phyloP scores from a whole-genome alignment of 306 rosid genomes.

The Prunus campanulata region DNA sequence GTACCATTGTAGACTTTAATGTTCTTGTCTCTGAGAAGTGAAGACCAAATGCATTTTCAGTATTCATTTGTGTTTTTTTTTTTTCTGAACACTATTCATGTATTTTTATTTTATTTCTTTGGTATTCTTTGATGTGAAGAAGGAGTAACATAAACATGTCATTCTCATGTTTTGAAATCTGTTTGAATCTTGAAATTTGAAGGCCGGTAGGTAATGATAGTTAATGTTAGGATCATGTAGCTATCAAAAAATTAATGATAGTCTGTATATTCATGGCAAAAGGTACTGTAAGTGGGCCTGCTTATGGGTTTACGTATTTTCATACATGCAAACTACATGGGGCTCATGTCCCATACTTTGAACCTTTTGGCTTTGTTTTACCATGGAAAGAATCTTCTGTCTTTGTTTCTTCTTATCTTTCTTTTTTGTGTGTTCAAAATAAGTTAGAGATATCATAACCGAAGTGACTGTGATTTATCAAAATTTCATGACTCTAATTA shows the following conservation, averaged over 20 bases:
- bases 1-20: not conserved
- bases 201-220: too few species aligned
- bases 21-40: not conserved
- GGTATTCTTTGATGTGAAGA: too few species aligned
- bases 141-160: too few species aligned
- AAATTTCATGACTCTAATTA: slow-evolving; percentile 10
- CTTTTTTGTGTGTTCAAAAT: not conserved
- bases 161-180: too few species aligned
- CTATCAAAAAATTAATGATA: too few species aligned
- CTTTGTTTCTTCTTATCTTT: not conserved
- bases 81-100: not conserved
- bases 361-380: slow-evolving; percentile 15
- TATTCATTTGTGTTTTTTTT: not conserved
- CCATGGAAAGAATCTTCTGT: slow-evolving; percentile 11
- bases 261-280: not conserved
- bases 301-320: slow-evolving; percentile 10
- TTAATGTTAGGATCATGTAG: not conserved
- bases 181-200: too few species aligned
- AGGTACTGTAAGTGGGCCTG: not conserved
- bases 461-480: slow-evolving; percentile 6
- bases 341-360: not conserved
- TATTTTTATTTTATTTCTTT: not conserved
- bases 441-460: not conserved
- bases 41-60: not conserved
- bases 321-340: slow-evolving; percentile 17